Evolutionary conservation across 2,329 filamentous ascomycete genomes (phyloP), one percentile per base, ranked within the genome.

Genomic region (Alternaria brassicicola): DNA sequence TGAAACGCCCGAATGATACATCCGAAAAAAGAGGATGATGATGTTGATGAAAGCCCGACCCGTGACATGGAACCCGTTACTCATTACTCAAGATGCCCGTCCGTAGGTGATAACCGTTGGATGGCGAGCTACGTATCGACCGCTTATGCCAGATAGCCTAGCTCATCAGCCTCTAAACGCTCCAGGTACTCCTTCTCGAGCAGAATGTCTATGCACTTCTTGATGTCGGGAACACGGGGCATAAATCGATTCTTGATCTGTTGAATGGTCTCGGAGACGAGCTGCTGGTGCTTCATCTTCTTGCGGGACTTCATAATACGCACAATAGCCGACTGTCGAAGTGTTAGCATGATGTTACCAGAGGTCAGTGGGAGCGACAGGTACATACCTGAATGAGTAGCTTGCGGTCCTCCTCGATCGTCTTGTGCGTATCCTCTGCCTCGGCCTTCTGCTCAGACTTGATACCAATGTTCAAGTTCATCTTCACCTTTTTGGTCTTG

Each of bases 301-400:
- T 99, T 98, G 61, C 95, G 90, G 3, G 94, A 96, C 83, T 99
- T 99, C 95, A 99, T 99, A 82, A 99, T 97, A 73, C 95, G 92
- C 56, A 99, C 95, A 78, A 99, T 98, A 23, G 94, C 93, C 62
- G 95, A 98, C 94, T 99, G 66, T 9, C 6, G 49, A 62, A 13
- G 50, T 35, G 64, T 80, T 74, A 80, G 78, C 58, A 64, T 23
- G 12, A 21, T 15, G 23, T 28, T 33, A 30, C 23, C 12, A 8
- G 8, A 3, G 17, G 7, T 9, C 15, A 9, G 21, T 9, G 15
- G 1, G 3, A 41, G n/a, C 9, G 3, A 30, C 12, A 39, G 55
- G 51, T 65, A 84, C 89, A 78, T 85, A 97, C 94, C 89, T 99
- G 95, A 76, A 98, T 90, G 58, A 99, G 86, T 61, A 99, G 84